Conservation (phyloP, 75 land plant species). For the Isoetes taiwanensis region DNA sequence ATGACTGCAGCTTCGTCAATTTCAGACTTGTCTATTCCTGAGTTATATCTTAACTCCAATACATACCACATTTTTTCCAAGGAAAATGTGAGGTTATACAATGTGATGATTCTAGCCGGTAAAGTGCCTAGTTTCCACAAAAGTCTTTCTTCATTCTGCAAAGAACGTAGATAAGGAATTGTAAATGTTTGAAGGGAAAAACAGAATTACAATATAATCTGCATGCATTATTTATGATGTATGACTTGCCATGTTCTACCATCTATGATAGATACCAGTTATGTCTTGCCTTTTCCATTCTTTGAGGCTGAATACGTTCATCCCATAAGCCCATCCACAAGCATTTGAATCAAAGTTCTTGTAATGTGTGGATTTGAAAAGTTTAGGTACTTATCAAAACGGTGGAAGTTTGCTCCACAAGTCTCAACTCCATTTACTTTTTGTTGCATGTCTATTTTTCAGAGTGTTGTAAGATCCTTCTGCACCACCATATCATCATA, state of each 20-base stretch:
- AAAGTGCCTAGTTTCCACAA: conserved; percentile 4
- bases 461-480: neutral
- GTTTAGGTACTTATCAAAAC: conserved; percentile 5
- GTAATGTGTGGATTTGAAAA: conserved; percentile 8
- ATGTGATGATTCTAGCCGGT: neutral
- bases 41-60: neutral
- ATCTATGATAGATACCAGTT: conserved; percentile 3
- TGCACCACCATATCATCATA: conserved; percentile 5
- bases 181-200: no score
- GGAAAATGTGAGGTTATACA: neutral
- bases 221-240: no score
- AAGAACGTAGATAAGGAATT: no score
- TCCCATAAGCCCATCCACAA: conserved; percentile 7
- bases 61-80: neutral
- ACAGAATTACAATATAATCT: no score
- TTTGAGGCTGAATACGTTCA: neutral
- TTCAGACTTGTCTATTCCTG: neutral
- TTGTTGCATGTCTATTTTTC: neutral
- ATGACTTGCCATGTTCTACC: neutral
- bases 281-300: neutral
- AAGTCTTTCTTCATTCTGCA: conserved; percentile 2
- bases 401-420: conserved; percentile 4
- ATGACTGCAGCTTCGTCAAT: conserved; percentile 2
- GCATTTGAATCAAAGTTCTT: neutral
- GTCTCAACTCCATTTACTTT: conserved; percentile 7